Evolutionary conservation across 2,329 filamentous ascomycete genomes (phyloP).

Genomic region (Metarhizium rileyi): DNA sequence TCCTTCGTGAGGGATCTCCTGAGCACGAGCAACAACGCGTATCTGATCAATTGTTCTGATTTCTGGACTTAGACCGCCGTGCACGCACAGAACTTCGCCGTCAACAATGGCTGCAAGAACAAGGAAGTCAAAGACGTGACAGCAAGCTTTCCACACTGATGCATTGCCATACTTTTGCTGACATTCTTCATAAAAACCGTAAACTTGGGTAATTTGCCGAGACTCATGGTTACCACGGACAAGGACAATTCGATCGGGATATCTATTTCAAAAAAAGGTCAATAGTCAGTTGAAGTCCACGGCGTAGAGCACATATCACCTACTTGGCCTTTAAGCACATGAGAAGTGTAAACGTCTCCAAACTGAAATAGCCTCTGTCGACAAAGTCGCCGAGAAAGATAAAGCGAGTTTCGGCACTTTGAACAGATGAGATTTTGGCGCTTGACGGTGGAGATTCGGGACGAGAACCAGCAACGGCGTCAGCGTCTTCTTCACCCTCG

Average conservation of each 20-base stretch:
- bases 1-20: slow-evolving; percentile 96
- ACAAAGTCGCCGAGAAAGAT: slow-evolving; percentile 81
- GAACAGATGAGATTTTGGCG: slow-evolving; percentile 25
- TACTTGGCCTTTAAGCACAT: slow-evolving; percentile 81
- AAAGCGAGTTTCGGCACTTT: slow-evolving; percentile 46
- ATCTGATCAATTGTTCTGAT: slow-evolving; percentile 99
- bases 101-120: slow-evolving; percentile 96
- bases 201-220: slow-evolving; percentile 94
- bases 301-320: slow-evolving; percentile 11
- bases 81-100: slow-evolving; percentile 95
- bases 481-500: slow-evolving; percentile 39
- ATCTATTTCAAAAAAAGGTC: slow-evolving; percentile 41
- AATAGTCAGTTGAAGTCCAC: not conserved
- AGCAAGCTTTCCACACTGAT: slow-evolving; percentile 99
- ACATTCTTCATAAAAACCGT: slow-evolving; percentile 98
- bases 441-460: slow-evolving; percentile 25
- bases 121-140: slow-evolving; percentile 97
- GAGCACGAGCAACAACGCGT: slow-evolving; percentile 93
- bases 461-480: slow-evolving; percentile 15
- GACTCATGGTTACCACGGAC: slow-evolving; percentile 98
- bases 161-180: slow-evolving; percentile 97
- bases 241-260: slow-evolving; percentile 88
- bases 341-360: slow-evolving; percentile 94
- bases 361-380: slow-evolving; percentile 92
- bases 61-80: slow-evolving; percentile 79